A percentile compares a stretch with the other conserved stretches of the same genome.
Evolutionary conservation across 176 grass and related monocot genomes (phyloP).

Genomic region (Oryza nivara): DNA sequence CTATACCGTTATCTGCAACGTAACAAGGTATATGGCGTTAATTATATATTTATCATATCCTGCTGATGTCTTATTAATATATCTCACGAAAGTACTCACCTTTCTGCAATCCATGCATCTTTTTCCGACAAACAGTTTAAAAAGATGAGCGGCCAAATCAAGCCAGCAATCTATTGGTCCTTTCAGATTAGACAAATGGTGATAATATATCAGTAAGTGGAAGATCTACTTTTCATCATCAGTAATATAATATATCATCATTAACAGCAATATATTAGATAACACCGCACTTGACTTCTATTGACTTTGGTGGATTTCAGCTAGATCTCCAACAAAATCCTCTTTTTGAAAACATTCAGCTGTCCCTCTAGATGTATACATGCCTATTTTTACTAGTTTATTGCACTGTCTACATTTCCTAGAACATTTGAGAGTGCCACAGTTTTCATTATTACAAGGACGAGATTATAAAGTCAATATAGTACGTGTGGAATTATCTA

Average conservation of each 20-base stretch:
- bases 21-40: too few species aligned
- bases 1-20: background rate
- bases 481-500: too few species aligned
- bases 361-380: background rate
- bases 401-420: background rate
- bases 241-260: background rate
- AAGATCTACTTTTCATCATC: slow-evolving; percentile 6
- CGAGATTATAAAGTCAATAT: too few species aligned
- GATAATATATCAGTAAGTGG: background rate
- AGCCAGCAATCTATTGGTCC: background rate
- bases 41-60: too few species aligned
- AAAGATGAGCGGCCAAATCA: background rate
- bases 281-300: background rate
- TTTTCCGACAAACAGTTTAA: background rate
- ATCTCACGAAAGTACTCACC: background rate
- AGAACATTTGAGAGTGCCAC: background rate
- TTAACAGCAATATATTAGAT: background rate
- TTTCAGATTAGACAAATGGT: background rate
- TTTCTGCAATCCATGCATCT: background rate
- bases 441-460: too few species aligned
- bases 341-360: background rate
- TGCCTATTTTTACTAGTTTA: background rate
- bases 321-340: background rate
- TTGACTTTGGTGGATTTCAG: background rate
- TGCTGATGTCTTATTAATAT: too few species aligned